A percentile compares a stretch with the other conserved stretches of the same genome.
Conservation (phyloP, 176 grass and related monocot species). For the Tillandsia leiboldiana region DNA sequence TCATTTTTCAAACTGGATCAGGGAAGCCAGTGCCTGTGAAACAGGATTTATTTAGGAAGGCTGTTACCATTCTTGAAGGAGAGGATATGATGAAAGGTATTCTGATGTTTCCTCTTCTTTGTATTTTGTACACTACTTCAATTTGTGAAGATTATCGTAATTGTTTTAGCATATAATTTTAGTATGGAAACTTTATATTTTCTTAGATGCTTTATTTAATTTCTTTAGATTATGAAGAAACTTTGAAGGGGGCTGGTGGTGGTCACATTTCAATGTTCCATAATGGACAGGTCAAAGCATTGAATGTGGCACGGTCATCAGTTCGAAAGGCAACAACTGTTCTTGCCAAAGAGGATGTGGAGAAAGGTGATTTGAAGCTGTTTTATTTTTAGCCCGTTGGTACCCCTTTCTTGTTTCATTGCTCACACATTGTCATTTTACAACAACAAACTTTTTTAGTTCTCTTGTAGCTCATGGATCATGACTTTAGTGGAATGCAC, state of each 20-base stretch:
- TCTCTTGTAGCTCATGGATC: no score
- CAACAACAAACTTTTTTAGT: no score
- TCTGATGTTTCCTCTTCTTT: no score
- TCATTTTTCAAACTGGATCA: constrained; percentile 58
- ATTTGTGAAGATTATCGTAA: no score
- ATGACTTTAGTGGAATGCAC: no score
- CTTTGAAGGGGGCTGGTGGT: neutral
- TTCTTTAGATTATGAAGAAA: neutral
- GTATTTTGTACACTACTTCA: no score
- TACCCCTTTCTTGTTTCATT: neutral
- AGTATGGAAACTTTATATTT: neutral
- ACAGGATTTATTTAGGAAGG: constrained; percentile 41
- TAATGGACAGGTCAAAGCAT: neutral
- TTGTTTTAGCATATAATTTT: no score
- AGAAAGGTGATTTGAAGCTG: neutral
- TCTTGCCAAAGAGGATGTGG: constrained; percentile 1
- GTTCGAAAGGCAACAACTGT: neutral
- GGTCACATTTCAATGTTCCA: neutral
- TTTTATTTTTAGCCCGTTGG: neutral
- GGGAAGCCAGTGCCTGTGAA: constrained; percentile 50
- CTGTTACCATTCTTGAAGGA: constrained; percentile 49
- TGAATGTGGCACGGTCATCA: neutral
- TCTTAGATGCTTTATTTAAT: neutral
- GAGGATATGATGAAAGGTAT: constrained; percentile 10
- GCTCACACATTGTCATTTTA: neutral